Evolutionary conservation across 352 stramenopile genomes (phyloP).

Genomic region (Globisporangium polare): DNA sequence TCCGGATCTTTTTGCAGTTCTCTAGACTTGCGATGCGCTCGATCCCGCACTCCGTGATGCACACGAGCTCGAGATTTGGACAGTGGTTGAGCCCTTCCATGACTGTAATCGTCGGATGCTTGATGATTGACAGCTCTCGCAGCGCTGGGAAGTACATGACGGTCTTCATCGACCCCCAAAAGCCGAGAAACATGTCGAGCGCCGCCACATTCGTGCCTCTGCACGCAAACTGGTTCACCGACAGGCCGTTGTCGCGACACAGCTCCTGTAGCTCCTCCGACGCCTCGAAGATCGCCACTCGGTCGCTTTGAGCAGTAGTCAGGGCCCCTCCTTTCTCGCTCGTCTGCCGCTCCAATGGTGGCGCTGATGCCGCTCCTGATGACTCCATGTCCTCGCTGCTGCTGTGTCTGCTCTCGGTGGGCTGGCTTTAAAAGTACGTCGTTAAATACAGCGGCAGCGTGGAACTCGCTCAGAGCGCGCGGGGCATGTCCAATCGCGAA

Average conservation of each 20-base stretch:
- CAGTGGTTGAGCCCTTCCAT: conserved; percentile 58
- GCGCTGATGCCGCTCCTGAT: background rate
- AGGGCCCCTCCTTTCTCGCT: conserved; percentile 11
- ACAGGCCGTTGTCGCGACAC: conserved; percentile 65
- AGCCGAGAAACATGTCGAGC: conserved; percentile 77
- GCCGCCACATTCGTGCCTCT: conserved; percentile 29
- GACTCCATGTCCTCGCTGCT: background rate
- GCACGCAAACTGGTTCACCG: conserved; percentile 47
- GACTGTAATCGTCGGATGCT: conserved; percentile 55
- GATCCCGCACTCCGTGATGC: conserved; percentile 63
- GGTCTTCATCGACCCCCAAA: conserved; percentile 67
- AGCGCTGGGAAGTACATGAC: conserved; percentile 62
- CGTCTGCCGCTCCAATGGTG: background rate
- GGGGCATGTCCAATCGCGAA: background rate
- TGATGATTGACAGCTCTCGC: conserved; percentile 67
- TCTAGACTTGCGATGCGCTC: conserved; percentile 40
- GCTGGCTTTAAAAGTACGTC: background rate
- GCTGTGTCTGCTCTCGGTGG: background rate
- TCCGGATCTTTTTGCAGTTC: conserved; percentile 40
- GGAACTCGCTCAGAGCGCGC: background rate
- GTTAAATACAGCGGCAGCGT: background rate
- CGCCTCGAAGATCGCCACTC: conserved; percentile 33
- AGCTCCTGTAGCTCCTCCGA: conserved; percentile 55
- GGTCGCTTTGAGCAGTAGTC: conserved; percentile 27
- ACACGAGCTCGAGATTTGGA: conserved; percentile 52